Conservation (phyloP, 2,329 filamentous ascomycete species). For the Fusarium verrucosum region DNA sequence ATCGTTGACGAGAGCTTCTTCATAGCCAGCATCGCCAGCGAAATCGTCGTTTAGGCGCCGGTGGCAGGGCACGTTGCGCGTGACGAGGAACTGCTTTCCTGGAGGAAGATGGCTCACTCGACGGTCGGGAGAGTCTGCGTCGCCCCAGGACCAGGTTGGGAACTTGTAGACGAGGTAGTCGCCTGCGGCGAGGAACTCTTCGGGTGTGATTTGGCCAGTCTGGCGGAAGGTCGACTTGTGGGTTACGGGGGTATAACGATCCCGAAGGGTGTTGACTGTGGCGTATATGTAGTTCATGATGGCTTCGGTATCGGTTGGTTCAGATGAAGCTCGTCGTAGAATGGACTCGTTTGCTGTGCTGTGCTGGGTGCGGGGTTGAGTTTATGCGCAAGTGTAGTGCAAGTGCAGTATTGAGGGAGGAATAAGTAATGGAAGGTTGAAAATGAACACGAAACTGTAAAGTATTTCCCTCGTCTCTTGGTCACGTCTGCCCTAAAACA, state of each 20-base stretch:
- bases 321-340: slow-evolving; percentile 3
- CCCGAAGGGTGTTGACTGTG: slow-evolving; percentile 89
- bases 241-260: slow-evolving; percentile 87
- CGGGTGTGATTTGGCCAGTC: slow-evolving; percentile 95
- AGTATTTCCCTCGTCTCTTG: not conserved
- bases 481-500: slow-evolving; percentile 12
- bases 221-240: slow-evolving; percentile 93
- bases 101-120: slow-evolving; percentile 83
- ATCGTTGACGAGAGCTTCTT: slow-evolving; percentile 86
- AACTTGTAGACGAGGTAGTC: slow-evolving; percentile 99
- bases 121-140: slow-evolving; percentile 82
- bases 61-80: slow-evolving; percentile 92
- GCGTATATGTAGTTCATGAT: slow-evolving; percentile 92
- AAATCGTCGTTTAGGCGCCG: slow-evolving; percentile 93
- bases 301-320: not conserved
- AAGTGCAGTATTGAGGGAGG: not conserved
- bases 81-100: slow-evolving; percentile 95
- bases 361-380: slow-evolving; percentile 25
- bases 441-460: not conserved
- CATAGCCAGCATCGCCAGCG: slow-evolving; percentile 84
- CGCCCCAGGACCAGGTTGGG: slow-evolving; percentile 96
- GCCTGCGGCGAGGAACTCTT: slow-evolving; percentile 94
- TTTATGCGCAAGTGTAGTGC: slow-evolving; percentile 4
- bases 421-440: not conserved
- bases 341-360: not conserved